Percentiles rank a stretch among this genome's conserved stretches.
These are phyloP conservation scores for Vitis riparia DNA, from an alignment of 164 flowering plant genomes.

Conservation along the genomic window DNA sequence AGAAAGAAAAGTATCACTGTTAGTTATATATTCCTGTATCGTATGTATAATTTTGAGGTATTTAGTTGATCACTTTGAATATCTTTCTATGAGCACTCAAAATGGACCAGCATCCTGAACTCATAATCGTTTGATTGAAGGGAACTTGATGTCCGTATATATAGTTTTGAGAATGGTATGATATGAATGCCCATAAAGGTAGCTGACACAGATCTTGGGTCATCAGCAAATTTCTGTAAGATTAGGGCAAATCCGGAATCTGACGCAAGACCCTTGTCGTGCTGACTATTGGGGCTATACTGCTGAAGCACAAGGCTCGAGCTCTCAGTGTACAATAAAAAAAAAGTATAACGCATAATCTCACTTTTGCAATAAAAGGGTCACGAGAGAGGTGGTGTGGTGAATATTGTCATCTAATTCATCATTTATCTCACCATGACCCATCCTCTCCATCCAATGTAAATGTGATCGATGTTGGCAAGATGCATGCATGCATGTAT, in stretches of 20 bases:
- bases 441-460: background rate
- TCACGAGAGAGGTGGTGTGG: background rate
- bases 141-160: background rate
- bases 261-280: background rate
- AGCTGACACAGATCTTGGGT: background rate
- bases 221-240: conserved; percentile 4
- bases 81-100: too few species aligned
- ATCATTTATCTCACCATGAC: background rate
- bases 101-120: too few species aligned
- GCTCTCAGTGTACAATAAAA: too few species aligned
- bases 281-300: background rate
- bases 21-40: too few species aligned
- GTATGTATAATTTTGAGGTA: too few species aligned
- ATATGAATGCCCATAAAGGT: background rate
- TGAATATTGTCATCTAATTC: background rate
- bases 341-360: background rate
- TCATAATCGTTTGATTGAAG: too few species aligned
- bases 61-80: too few species aligned
- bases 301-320: background rate
- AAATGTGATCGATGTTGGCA: background rate
- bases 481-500: conserved; percentile 9
- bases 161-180: background rate
- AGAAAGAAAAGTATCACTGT: too few species aligned
- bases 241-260: background rate
- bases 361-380: background rate